Conservation (phyloP, 1,139 yeast genomes). For the Blastobotrys buckinghamii region DNA sequence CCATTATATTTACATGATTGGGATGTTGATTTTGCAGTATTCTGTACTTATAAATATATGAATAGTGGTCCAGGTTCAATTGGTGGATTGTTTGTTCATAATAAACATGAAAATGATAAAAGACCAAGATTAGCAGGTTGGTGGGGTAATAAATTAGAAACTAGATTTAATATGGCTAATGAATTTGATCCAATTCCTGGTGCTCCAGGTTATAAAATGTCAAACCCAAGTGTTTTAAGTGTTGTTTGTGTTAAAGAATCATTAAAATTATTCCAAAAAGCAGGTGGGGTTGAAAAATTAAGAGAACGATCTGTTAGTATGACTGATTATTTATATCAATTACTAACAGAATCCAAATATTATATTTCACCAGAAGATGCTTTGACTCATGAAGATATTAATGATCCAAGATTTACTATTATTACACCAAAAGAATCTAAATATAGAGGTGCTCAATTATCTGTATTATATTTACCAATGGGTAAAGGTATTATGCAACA, state of each 20-base stretch:
- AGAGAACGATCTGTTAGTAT: conserved; percentile 52
- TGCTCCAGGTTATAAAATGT: conserved; percentile 83
- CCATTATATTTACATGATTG: conserved; percentile 73
- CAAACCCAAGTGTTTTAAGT: conserved; percentile 87
- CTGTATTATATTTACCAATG: conserved; percentile 58
- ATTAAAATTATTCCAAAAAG: conserved; percentile 51
- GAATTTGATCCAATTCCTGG: conserved; percentile 72
- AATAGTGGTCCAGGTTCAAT: conserved; percentile 93
- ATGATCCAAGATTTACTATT: conserved; percentile 51
- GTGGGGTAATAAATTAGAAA: conserved; percentile 83
- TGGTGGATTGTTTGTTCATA: conserved; percentile 74
- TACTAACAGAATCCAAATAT: conserved; percentile 38
- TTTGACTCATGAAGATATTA: conserved; percentile 18
- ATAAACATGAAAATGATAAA: conserved; percentile 35
- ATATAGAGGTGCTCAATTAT: conserved; percentile 77
- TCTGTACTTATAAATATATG: conserved; percentile 90
- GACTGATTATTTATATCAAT: conserved; percentile 51
- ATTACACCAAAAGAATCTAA: conserved; percentile 58
- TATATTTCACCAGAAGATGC: conserved; percentile 36
- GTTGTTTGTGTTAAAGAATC: conserved; percentile 67
- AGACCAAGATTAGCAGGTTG: conserved; percentile 75
- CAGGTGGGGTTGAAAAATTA: conserved; percentile 59
- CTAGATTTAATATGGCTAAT: conserved; percentile 76
- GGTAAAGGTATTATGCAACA: conserved; percentile 55
- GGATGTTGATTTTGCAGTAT: conserved; percentile 88